Base-by-base conservation (phyloP, 805 yeast species). In the Pichia phayaonensis region DNA sequence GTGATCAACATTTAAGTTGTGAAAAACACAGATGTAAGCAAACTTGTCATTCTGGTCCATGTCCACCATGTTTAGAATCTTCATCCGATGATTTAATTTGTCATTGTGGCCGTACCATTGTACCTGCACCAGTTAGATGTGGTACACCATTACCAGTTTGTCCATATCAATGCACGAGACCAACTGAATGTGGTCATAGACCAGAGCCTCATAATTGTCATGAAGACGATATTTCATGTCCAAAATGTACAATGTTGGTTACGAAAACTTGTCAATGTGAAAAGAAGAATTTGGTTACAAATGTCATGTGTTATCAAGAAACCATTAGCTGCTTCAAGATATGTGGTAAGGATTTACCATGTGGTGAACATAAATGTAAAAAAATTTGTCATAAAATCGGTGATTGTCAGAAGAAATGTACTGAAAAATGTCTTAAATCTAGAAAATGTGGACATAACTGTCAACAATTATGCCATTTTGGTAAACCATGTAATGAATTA, bases 81-180 rank as follows among this genome's bases (percentile, higher is more conserved):
- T 76, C 85, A n/a, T 78, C 82, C 40, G 88, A 86, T 20, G 96
- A 88, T 62, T 69, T 86, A 57, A 77, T 80, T 3, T 88, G 96
- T 61, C 76, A 83, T 45, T 88, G 96, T 70, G 95, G 96, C 3
- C 73, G 75, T 55, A 88, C 96, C 0, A 75, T 85, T 3, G 72
- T 88, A 7, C 75, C 74, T 21, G 96, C 95, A 0, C 96, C 96
- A 0, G 88, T 87, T 11, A 70, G 96, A 56, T 88, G 96, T 69
- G 96, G 96, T 15, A 79, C 87, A 0, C 72, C 66, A 43, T 62
- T 86, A 34, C 84, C 84, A 4, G 73, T 72, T 12, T 88, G 96
- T 67, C 72, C 70, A 23, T 74, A 77, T 53, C 89, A 78, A 54
- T 88, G 96, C 65, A 66, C 70, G 3, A 71, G 87, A 46, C 71